Conservation (phyloP, 352 stramenopile genomes). For the Pythium pyrilobum region DNA sequence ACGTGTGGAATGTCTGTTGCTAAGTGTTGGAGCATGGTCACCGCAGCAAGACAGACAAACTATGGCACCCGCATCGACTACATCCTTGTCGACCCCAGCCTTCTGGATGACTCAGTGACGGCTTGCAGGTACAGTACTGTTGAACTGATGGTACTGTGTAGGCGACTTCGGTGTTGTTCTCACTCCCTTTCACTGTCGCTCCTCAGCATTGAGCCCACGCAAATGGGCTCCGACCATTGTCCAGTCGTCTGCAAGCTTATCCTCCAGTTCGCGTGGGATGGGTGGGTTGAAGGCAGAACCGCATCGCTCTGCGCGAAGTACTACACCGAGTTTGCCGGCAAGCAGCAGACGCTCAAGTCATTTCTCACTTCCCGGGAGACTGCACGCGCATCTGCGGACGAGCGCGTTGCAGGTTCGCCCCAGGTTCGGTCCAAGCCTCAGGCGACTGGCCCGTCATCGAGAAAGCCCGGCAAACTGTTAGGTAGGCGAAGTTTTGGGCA, state of each 20-base stretch:
- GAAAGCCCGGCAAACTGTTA: neutral
- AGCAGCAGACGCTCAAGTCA: slow-evolving; percentile 58
- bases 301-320: slow-evolving; percentile 60
- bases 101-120: slow-evolving; percentile 38
- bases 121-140: slow-evolving; percentile 71
- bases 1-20: neutral
- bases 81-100: slow-evolving; percentile 60
- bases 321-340: slow-evolving; percentile 72
- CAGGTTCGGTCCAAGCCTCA: too few species aligned
- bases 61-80: slow-evolving; percentile 91
- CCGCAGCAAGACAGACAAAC: slow-evolving; percentile 83
- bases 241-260: slow-evolving; percentile 48
- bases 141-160: too few species aligned
- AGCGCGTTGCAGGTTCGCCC: too few species aligned
- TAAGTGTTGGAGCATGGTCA: slow-evolving; percentile 86
- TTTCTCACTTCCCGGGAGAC: too few species aligned
- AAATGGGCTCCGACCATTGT: slow-evolving; percentile 74
- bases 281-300: slow-evolving; percentile 14
- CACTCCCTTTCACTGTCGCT: too few species aligned
- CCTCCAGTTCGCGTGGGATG: slow-evolving; percentile 26
- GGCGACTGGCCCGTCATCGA: neutral
- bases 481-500: too few species aligned
- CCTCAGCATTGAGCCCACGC: slow-evolving; percentile 31
- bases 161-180: too few species aligned
- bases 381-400: too few species aligned